Conservation (phyloP, 1,139 yeast genomes). For the Geotrichum phurueaensis region DNA sequence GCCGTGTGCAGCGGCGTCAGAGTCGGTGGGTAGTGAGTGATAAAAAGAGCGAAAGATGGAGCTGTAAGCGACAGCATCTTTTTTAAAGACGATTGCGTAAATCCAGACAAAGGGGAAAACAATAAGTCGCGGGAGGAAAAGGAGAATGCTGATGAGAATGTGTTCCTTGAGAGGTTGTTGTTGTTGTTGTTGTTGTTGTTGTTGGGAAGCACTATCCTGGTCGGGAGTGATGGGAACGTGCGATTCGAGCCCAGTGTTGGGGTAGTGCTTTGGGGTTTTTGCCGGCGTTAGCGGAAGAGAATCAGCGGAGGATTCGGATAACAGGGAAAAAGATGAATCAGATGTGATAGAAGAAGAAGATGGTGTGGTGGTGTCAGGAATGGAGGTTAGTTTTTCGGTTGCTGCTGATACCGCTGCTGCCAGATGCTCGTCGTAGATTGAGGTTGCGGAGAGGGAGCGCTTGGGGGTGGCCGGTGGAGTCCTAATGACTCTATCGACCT, state of each 20-base stretch:
- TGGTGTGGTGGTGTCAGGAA: background rate
- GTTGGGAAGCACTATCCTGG: background rate
- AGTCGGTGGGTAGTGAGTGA: background rate
- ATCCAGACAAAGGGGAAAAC: background rate
- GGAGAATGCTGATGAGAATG: background rate
- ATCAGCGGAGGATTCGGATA: background rate
- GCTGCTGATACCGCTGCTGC: background rate
- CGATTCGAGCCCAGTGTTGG: background rate
- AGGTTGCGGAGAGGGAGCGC: conserved; percentile 10
- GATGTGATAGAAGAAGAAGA: background rate
- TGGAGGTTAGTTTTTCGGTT: background rate
- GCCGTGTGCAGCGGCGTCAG: background rate
- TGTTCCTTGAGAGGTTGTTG: conserved; percentile 1
- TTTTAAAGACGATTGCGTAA: background rate
- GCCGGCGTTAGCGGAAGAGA: background rate
- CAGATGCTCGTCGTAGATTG: background rate
- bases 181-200: background rate
- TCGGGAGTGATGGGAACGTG: background rate
- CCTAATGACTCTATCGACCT: conserved; percentile 32
- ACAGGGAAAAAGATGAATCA: background rate
- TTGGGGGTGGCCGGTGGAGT: conserved; percentile 20
- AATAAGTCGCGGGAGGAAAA: conserved; percentile 6
- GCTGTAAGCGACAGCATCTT: background rate
- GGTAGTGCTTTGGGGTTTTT: background rate
- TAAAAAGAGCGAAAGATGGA: conserved; percentile 6